Conservation (phyloP, 345 rosid genomes). For the Durio zibethinus region DNA sequence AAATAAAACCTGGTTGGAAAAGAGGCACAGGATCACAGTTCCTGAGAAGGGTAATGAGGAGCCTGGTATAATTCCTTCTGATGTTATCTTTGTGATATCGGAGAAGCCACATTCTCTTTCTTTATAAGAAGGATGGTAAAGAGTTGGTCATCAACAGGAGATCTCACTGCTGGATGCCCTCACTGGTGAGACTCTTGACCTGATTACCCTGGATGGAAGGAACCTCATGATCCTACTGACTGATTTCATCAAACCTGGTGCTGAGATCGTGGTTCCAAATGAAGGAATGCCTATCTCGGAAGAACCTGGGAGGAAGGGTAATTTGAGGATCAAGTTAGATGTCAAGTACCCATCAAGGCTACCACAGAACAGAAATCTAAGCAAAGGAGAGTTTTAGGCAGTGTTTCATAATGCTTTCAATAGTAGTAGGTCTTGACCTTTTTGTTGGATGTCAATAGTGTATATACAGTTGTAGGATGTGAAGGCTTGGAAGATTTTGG, state of each 20-base stretch:
- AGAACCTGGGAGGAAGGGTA: conserved; percentile 80
- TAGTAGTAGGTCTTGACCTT: background rate
- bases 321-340: conserved; percentile 72
- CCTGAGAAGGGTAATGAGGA: conserved; percentile 87
- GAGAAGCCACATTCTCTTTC: conserved; percentile 76
- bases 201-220: conserved; percentile 74
- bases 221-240: conserved; percentile 61
- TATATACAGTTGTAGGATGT: conserved; percentile 21
- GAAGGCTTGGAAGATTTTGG: conserved; percentile 22
- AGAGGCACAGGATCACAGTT: conserved; percentile 87
- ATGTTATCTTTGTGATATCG: conserved; percentile 68
- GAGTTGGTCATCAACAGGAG: conserved; percentile 70
- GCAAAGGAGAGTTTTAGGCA: conserved; percentile 69
- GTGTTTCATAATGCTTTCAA: conserved; percentile 38
- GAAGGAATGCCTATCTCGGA: conserved; percentile 95
- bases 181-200: conserved; percentile 67
- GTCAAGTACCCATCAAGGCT: conserved; percentile 82
- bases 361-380: conserved; percentile 78
- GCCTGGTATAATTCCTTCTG: conserved; percentile 74
- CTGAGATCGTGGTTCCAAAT: conserved; percentile 66
- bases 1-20: conserved; percentile 96
- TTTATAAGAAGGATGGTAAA: conserved; percentile 78
- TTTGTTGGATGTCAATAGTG: conserved; percentile 29
- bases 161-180: conserved; percentile 84
- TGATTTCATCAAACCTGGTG: conserved; percentile 70